phyloP scores from a whole-genome alignment of 805 yeast genomes.

The Starmerella powellii region DNA sequence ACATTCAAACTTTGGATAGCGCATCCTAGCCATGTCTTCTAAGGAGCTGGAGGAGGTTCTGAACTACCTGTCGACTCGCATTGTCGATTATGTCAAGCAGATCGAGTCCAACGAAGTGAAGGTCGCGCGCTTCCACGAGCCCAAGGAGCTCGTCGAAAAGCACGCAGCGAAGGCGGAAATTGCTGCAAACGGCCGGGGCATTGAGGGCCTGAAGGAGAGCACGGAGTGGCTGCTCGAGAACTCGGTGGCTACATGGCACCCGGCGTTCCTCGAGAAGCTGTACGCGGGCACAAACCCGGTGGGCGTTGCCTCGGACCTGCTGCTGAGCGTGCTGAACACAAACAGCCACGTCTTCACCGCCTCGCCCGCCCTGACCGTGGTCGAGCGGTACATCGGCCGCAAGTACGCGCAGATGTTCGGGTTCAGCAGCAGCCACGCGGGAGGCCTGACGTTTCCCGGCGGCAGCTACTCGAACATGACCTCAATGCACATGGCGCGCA shows the following conservation, averaged over 20 bases:
- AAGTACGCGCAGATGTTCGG: slow-evolving; percentile 59
- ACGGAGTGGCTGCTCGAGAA: slow-evolving; percentile 48
- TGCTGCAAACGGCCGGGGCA: slow-evolving; percentile 30
- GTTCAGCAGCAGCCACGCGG: slow-evolving; percentile 43
- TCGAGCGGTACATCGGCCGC: slow-evolving; percentile 56
- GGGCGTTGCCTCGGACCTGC: slow-evolving; percentile 61
- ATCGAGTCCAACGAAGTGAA: slow-evolving; percentile 36
- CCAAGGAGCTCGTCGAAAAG: slow-evolving; percentile 34
- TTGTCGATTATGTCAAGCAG: slow-evolving; percentile 43
- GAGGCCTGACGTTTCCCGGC: slow-evolving; percentile 77
- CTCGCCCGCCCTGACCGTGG: slow-evolving; percentile 63
- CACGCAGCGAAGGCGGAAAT: slow-evolving; percentile 28
- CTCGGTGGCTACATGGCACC: slow-evolving; percentile 77
- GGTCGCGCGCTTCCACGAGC: slow-evolving; percentile 37
- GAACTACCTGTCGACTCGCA: slow-evolving; percentile 38
- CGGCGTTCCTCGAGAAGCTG: slow-evolving; percentile 71
- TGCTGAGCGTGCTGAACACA: slow-evolving; percentile 60
- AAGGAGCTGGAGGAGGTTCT: slow-evolving; percentile 46
- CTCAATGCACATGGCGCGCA: slow-evolving; percentile 63
- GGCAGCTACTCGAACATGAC: slow-evolving; percentile 82
- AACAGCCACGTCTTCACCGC: slow-evolving; percentile 78
- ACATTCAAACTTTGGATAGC: no score
- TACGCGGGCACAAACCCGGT: slow-evolving; percentile 80
- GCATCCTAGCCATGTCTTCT: no score
- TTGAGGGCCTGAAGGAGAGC: slow-evolving; percentile 36